Base-by-base conservation (phyloP, 2,329 filamentous ascomycete species). In the Colletotrichum noveboracense region DNA sequence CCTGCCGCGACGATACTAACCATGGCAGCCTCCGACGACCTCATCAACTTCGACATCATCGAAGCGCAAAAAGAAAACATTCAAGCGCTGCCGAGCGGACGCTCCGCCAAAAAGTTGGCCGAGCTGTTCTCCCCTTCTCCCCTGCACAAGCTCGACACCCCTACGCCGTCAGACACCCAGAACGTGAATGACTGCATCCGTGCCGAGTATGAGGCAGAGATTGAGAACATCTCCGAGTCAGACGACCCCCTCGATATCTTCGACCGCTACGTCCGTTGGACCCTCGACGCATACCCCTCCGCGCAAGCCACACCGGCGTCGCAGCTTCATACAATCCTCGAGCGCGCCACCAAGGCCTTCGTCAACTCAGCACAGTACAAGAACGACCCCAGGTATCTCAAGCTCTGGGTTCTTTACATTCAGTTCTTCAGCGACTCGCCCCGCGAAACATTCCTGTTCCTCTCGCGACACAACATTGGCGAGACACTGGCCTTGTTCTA, bases 21-120 rank as follows among this genome's bases (percentile, higher is more conserved):
- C 80, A 92, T 92, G 87, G 86, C 87, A 78, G 79, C 80, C 48
- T 84, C 86, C 76, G 85, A 86, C 76, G 91, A 93, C 79, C 84
- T 92, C 52, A 91, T 93, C 82, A 87, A 92, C 86, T 98, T 99
- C 87, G 94, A 98, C 80, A 91, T 98, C 78, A 98, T 99, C 86
- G 97, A 99, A 87, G 92, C 91, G 62, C 96, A 98, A 81, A 99
- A 99, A 86, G 97, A 99, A 87, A 99, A 99, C 85, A 98, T 99
- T 72, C 96, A 98, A 85, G 93, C 96, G 26, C 90, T 99, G 14
- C 96, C 96, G 18, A 94, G 95, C 77, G 97, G 91, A 26, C 89
- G 97, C 78, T 98, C 96, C 55, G 97, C 96, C 61, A 95, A 93
- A 86, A 96, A 97, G 70, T 93, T 99, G 67, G 96, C 93, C 34